Percentiles rank a stretch among this genome's conserved stretches.
These are phyloP conservation scores for Sporisorium scitamineum DNA, from an alignment of 1,284 basidiomycete species.

Conservation along the genomic window DNA sequence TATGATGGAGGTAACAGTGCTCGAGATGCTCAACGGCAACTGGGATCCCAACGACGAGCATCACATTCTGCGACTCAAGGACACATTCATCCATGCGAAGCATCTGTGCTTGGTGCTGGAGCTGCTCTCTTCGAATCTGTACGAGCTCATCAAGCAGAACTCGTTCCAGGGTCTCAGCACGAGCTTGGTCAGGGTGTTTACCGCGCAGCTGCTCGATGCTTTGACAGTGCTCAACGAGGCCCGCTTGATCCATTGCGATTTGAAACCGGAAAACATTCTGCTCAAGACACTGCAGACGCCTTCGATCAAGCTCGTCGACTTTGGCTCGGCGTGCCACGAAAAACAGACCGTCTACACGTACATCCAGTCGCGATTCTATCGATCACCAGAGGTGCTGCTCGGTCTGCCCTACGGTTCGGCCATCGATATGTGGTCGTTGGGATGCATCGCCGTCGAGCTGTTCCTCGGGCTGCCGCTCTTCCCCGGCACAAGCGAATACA, in stretches of 20 bases:
- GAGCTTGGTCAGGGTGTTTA: slow-evolving; percentile 97
- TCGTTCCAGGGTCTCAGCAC: slow-evolving; percentile 97
- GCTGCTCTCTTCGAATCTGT: slow-evolving; percentile 94
- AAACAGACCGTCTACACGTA: slow-evolving; percentile 99
- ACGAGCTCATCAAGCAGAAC: slow-evolving; percentile 99
- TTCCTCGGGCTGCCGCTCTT: slow-evolving; percentile 96
- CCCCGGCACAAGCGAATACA: slow-evolving; percentile 98
- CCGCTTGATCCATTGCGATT: slow-evolving; percentile 94
- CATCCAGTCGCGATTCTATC: slow-evolving; percentile 98
- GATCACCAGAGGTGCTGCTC: slow-evolving; percentile 95
- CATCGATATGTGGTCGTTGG: slow-evolving; percentile 95
- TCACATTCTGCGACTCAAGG: slow-evolving; percentile 92
- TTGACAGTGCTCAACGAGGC: slow-evolving; percentile 93
- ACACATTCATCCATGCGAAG: slow-evolving; percentile 95
- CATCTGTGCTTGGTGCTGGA: slow-evolving; percentile 99
- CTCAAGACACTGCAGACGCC: slow-evolving; percentile 82
- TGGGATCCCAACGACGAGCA: slow-evolving; percentile 89
- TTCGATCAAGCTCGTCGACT: slow-evolving; percentile 99
- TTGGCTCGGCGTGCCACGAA: slow-evolving; percentile 98
- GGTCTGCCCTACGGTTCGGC: slow-evolving; percentile 93
- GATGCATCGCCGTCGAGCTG: slow-evolving; percentile 96
- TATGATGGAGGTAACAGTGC: slow-evolving; percentile 99
- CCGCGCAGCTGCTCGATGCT: slow-evolving; percentile 91
- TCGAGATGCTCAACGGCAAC: slow-evolving; percentile 77
- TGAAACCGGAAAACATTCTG: slow-evolving; percentile 77